These are phyloP conservation scores for Cutaneotrichosporon daszewskae DNA, from an alignment of 1,284 basidiomycete species.

Conservation along the genomic window DNA sequence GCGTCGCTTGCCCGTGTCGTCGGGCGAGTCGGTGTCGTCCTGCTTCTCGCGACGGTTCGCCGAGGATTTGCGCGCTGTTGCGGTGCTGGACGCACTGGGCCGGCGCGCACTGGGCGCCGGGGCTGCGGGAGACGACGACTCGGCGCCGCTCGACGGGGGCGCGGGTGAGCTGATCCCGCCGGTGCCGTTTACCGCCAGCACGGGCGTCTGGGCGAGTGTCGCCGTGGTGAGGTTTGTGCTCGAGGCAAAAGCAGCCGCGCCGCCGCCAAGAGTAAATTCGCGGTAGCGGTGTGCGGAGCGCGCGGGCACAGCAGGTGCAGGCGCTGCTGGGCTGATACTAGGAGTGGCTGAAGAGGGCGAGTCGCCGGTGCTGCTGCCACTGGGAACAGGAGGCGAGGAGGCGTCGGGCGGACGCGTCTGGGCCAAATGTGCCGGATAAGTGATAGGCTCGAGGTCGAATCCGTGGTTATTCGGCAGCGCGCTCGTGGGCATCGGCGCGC, in stretches of 20 bases:
- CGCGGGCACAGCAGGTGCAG: constrained; percentile 13
- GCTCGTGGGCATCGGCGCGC: constrained; percentile 4
- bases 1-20: constrained; percentile 6
- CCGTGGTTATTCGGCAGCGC: constrained; percentile 2
- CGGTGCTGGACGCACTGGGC: constrained; percentile 3
- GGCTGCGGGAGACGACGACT: background rate
- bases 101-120: background rate
- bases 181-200: background rate
- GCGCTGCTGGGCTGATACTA: constrained; percentile 1
- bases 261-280: constrained; percentile 13
- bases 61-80: background rate
- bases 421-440: constrained; percentile 28
- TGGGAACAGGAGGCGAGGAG: background rate
- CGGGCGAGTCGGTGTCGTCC: constrained; percentile 9
- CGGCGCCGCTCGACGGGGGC: background rate
- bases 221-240: constrained; percentile 14
- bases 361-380: background rate
- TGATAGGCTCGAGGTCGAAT: constrained; percentile 26
- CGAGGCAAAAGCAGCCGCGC: constrained; percentile 5
- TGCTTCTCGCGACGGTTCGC: constrained; percentile 5
- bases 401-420: constrained; percentile 19
- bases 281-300: constrained; percentile 17
- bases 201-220: background rate
- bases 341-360: background rate
- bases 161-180: no score